Evolutionary conservation across 164 flowering plant species (phyloP).

Genomic region (Stephania cephalantha): DNA sequence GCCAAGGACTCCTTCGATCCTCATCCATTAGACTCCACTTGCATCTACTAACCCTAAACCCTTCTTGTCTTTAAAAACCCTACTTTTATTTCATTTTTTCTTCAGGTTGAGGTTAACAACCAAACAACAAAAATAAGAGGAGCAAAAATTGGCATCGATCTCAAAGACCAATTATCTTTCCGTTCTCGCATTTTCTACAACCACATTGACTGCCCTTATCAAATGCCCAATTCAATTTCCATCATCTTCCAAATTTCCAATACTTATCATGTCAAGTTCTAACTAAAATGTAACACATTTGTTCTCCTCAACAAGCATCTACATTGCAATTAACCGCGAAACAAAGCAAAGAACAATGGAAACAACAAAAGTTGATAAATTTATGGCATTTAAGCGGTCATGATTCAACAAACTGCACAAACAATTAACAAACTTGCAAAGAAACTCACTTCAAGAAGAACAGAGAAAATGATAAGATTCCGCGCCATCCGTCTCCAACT

Average conservation of each 20-base stretch:
- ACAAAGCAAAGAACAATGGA: not conserved
- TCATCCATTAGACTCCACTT: too few species aligned
- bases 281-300: not conserved
- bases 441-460: constrained; percentile 56
- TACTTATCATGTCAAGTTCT: too few species aligned
- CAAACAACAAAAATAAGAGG: not conserved
- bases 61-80: too few species aligned
- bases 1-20: too few species aligned
- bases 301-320: not conserved
- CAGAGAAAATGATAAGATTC: constrained; percentile 51
- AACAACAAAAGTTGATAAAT: not conserved
- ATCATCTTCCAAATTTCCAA: not conserved
- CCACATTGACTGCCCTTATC: too few species aligned
- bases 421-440: not conserved
- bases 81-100: too few species aligned
- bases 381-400: not conserved
- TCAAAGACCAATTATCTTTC: not conserved
- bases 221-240: not conserved
- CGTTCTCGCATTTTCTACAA: not conserved
- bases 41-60: too few species aligned
- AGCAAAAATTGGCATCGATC: not conserved
- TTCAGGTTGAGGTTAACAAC: too few species aligned
- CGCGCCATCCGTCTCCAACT: constrained; percentile 45
- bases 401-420: not conserved
- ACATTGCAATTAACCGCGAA: not conserved